phyloP scores from a whole-genome alignment of 2,329 filamentous ascomycete genomes.

The Aspergillus sp. region DNA sequence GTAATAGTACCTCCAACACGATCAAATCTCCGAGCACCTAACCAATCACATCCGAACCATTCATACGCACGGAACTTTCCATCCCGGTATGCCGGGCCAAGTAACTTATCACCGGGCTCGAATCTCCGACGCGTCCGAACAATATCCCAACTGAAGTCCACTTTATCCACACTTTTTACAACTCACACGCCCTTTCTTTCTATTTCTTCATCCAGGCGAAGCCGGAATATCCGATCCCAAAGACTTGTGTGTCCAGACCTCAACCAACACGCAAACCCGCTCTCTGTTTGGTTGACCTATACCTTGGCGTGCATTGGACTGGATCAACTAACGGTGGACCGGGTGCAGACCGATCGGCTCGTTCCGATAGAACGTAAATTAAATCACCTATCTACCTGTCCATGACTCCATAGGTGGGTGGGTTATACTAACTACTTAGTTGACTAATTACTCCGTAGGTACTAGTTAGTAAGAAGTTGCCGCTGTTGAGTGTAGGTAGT shows the following conservation, averaged over 20 bases:
- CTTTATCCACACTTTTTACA: too few species aligned
- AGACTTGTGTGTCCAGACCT: too few species aligned
- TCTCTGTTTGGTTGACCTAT: neutral
- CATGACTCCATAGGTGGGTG: too few species aligned
- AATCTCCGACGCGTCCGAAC: neutral
- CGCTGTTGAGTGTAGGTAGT: too few species aligned
- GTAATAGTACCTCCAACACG: neutral
- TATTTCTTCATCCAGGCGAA: too few species aligned
- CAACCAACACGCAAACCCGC: neutral
- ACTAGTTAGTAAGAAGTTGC: too few species aligned
- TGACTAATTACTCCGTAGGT: too few species aligned
- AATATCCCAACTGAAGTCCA: too few species aligned
- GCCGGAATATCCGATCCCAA: too few species aligned
- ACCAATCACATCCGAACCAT: neutral
- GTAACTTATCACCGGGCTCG: neutral
- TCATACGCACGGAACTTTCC: neutral
- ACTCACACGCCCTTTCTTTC: too few species aligned
- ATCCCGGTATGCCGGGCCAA: conserved; percentile 1
- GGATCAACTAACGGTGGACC: neutral
- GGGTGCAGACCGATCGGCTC: neutral
- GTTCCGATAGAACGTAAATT: neutral
- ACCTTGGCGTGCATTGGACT: neutral
- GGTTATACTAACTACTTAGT: too few species aligned
- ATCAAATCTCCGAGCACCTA: neutral
- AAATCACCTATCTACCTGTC: neutral